A percentile compares a stretch with the other conserved stretches of the same genome.
Evolutionary conservation across 805 yeast species (phyloP).

Genomic region (Cyberlindnera petersonii): DNA sequence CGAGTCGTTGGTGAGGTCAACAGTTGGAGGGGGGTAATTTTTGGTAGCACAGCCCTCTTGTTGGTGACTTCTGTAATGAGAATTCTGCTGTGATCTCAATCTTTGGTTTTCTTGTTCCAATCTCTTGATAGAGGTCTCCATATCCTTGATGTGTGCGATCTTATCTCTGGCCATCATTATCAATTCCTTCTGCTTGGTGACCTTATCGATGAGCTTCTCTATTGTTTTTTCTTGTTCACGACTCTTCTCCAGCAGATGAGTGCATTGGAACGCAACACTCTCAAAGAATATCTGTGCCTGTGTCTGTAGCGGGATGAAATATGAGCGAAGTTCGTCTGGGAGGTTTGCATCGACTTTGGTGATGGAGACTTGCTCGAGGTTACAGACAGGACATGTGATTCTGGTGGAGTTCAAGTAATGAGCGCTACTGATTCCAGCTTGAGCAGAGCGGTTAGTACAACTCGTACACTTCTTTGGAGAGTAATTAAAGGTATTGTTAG

Average conservation of each 20-base stretch:
- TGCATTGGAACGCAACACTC: slow-evolving; percentile 23
- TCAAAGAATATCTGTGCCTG: slow-evolving; percentile 26
- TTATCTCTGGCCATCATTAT: slow-evolving; percentile 24
- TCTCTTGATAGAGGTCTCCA: slow-evolving; percentile 14
- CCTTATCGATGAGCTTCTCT: slow-evolving; percentile 15
- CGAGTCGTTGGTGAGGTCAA: slow-evolving; percentile 23
- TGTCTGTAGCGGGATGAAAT: slow-evolving; percentile 23
- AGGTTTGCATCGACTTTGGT: slow-evolving; percentile 19
- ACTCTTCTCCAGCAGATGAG: slow-evolving; percentile 21
- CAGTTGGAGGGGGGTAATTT: slow-evolving; percentile 16
- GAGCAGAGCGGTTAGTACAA: no score
- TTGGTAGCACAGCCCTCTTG: no score
- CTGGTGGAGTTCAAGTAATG: slow-evolving; percentile 8
- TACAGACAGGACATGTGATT: slow-evolving; percentile 18
- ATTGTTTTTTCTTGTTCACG: slow-evolving; percentile 17
- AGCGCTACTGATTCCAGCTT: no score
- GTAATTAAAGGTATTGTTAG: no score
- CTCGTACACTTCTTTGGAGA: no score
- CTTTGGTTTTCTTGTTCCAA: slow-evolving; percentile 13
- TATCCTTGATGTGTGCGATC: slow-evolving; percentile 13
- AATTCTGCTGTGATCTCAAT: slow-evolving; percentile 2
- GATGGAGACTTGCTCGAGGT: slow-evolving; percentile 17
- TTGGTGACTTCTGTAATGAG: no score
- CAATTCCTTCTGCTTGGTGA: slow-evolving; percentile 23
- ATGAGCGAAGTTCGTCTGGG: slow-evolving; percentile 22